Evolutionary conservation across 257 asterid species (phyloP).

Genomic region (Solanum pinnatisectum): DNA sequence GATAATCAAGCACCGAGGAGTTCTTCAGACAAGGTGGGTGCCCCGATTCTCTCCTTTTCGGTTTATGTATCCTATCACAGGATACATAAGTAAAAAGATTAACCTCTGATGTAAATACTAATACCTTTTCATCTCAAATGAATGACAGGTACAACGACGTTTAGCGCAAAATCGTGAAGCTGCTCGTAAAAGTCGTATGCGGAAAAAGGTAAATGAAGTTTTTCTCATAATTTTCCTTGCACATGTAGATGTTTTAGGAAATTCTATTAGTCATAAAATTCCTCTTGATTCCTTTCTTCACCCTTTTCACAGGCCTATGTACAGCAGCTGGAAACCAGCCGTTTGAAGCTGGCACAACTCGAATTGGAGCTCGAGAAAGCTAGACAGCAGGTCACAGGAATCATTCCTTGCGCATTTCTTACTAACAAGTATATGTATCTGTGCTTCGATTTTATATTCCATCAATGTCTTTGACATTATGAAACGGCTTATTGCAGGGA

Average conservation of each 20-base stretch:
- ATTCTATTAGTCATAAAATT: neutral
- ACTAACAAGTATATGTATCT: neutral
- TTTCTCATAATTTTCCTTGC: neutral
- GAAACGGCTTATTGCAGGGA: conserved; percentile 32
- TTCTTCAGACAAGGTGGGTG: conserved; percentile 57
- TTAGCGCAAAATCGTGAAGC: conserved; percentile 95
- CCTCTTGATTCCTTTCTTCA: neutral
- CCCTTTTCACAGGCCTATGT: conserved; percentile 60
- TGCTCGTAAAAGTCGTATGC: conserved; percentile 76
- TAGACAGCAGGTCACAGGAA: conserved; percentile 48
- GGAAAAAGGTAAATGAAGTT: conserved; percentile 62
- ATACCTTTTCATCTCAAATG: neutral
- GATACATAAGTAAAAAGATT: neutral
- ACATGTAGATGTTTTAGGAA: neutral
- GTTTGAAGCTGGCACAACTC: conserved; percentile 80
- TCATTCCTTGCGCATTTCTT: neutral
- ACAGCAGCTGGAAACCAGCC: conserved; percentile 78
- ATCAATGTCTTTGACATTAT: neutral
- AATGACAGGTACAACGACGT: conserved; percentile 58
- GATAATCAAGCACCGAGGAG: conserved; percentile 43
- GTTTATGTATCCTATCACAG: neutral
- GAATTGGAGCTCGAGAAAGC: conserved; percentile 84
- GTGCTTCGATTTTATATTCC: neutral
- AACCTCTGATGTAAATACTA: neutral
- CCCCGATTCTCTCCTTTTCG: neutral